phyloP scores from a whole-genome alignment of 129 eudicot species.

The Arctium minus region DNA sequence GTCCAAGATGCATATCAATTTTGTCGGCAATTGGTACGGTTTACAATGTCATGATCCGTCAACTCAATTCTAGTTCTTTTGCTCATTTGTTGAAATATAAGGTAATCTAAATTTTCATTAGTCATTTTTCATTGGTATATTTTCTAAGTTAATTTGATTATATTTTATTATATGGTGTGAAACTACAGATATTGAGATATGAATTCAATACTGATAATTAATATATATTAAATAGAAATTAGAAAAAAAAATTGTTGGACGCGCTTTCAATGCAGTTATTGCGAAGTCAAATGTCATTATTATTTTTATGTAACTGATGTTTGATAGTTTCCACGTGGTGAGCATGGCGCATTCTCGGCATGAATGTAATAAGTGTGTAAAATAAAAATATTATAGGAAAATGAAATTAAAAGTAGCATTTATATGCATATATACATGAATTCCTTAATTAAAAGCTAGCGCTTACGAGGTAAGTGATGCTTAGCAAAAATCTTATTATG shows the following conservation, averaged over 20 bases:
- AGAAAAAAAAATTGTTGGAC: neutral
- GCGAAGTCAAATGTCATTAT: neutral
- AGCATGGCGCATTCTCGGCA: neutral
- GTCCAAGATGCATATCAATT: neutral
- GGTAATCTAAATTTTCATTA: neutral
- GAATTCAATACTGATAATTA: neutral
- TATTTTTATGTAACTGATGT: neutral
- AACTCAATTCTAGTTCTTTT: neutral
- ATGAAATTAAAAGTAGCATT: neutral
- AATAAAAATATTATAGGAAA: too few relatives aligned
- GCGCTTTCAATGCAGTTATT: neutral
- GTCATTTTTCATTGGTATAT: neutral
- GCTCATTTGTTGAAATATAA: neutral
- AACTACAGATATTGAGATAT: neutral
- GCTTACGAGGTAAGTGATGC: neutral
- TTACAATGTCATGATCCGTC: neutral
- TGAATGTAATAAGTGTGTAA: neutral
- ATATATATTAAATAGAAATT: neutral
- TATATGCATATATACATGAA: neutral
- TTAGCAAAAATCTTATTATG: neutral
- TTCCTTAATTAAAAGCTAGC: too few relatives aligned
- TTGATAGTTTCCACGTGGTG: neutral
- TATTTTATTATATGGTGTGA: neutral
- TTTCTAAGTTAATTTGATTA: neutral
- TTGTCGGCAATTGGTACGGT: neutral